phyloP scores from a whole-genome alignment of 352 stramenopile genomes.

The Globisporangium apiculatum region DNA sequence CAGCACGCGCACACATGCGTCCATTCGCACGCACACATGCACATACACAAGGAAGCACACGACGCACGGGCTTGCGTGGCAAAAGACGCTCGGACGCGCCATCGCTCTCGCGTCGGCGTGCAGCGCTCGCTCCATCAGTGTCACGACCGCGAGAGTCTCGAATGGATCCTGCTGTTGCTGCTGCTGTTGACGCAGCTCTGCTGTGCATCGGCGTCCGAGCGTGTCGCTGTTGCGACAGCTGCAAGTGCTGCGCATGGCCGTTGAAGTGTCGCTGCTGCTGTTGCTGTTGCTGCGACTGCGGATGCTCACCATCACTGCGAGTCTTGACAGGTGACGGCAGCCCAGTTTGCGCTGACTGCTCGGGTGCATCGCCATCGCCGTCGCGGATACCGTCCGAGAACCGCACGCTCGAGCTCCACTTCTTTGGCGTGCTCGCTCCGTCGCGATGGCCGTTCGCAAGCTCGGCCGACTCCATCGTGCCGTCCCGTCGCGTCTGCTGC shows the following conservation, averaged over 20 bases:
- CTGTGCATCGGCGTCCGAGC: too few relatives aligned
- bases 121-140: not conserved
- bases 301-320: not conserved
- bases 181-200: too few relatives aligned
- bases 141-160: not conserved
- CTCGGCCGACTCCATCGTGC: not conserved
- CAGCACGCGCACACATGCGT: too few relatives aligned
- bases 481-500: not conserved
- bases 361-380: not conserved
- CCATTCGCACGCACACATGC: too few relatives aligned
- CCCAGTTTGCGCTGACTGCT: not conserved
- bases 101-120: not conserved
- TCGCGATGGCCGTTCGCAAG: not conserved
- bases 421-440: not conserved
- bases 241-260: not conserved
- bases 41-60: too few relatives aligned
- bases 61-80: constrained; percentile 1
- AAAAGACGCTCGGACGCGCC: constrained; percentile 1
- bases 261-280: not conserved
- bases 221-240: too few relatives aligned
- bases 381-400: not conserved
- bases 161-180: too few relatives aligned
- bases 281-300: too few relatives aligned
- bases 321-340: constrained; percentile 1
- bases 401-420: not conserved